A percentile compares a stretch with the other conserved stretches of the same genome.
phyloP scores from a whole-genome alignment of 257 asterid species.

The Fraxinus anomala region DNA sequence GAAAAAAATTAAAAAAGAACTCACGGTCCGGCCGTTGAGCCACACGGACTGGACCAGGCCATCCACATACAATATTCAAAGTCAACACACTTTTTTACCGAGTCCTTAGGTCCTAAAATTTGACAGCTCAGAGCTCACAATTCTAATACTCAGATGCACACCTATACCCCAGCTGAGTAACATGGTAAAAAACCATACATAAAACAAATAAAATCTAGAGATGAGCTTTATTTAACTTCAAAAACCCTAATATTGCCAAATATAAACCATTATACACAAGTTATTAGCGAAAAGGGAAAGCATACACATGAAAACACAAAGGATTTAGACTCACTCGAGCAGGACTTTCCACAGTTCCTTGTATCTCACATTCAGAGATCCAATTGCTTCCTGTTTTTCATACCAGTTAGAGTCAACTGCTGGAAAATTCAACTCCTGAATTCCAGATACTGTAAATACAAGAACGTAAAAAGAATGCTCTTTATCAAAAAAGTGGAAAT shows the following conservation, averaged over 20 bases:
- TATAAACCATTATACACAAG: neutral
- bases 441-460: slow-evolving; percentile 40
- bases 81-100: neutral
- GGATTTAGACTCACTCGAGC: slow-evolving; percentile 61
- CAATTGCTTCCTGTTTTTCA: slow-evolving; percentile 71
- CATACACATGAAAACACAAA: slow-evolving; percentile 21
- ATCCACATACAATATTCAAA: neutral
- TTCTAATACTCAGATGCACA: neutral
- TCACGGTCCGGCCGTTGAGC: no score
- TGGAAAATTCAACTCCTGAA: slow-evolving; percentile 60
- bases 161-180: neutral
- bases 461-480: slow-evolving; percentile 6
- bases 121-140: neutral
- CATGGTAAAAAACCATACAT: neutral
- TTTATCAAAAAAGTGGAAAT: slow-evolving; percentile 5
- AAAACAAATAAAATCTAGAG: slow-evolving; percentile 3
- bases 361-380: slow-evolving; percentile 67
- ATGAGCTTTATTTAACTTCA: slow-evolving; percentile 4
- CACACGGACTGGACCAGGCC: no score
- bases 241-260: slow-evolving; percentile 15
- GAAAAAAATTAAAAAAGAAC: no score
- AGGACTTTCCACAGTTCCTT: slow-evolving; percentile 61
- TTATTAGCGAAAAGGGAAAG: slow-evolving; percentile 17
- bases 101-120: neutral
- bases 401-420: slow-evolving; percentile 63